A percentile compares a stretch with the other conserved stretches of the same genome.
Evolutionary conservation across 192 early-diverging fungal species (phyloP).

Genomic region (Umbelopsis sp.): DNA sequence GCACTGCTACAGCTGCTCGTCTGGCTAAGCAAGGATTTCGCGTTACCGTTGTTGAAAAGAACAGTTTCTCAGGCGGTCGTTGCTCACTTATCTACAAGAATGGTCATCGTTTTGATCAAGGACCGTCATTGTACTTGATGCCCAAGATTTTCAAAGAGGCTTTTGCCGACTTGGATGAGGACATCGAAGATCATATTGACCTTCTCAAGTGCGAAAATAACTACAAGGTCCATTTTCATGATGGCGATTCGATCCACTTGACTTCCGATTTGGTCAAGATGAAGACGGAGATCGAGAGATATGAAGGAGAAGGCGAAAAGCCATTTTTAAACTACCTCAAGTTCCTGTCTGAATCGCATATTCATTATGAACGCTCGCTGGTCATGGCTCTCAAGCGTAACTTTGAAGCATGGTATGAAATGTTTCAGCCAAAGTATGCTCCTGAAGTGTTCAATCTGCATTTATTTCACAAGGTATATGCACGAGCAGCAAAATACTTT

Average conservation of each 20-base stretch:
- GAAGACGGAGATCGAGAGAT: slow-evolving; percentile 52
- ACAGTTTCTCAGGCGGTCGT: slow-evolving; percentile 52
- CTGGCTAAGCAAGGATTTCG: slow-evolving; percentile 45
- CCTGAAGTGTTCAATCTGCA: slow-evolving; percentile 46
- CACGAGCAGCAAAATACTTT: slow-evolving; percentile 47
- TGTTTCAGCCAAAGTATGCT: slow-evolving; percentile 44
- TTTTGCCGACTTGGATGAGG: slow-evolving; percentile 51
- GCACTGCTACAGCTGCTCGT: slow-evolving; percentile 54
- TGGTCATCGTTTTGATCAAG: slow-evolving; percentile 62
- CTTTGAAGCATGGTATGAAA: slow-evolving; percentile 48
- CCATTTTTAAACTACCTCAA: slow-evolving; percentile 40
- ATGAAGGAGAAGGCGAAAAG: slow-evolving; percentile 41
- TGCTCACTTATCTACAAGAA: slow-evolving; percentile 53
- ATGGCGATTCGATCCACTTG: slow-evolving; percentile 49
- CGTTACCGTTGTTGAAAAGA: slow-evolving; percentile 55
- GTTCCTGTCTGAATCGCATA: slow-evolving; percentile 49
- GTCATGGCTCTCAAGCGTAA: slow-evolving; percentile 49
- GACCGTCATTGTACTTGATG: slow-evolving; percentile 62
- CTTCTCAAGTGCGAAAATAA: slow-evolving; percentile 52
- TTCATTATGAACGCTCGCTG: slow-evolving; percentile 53
- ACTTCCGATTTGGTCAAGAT: slow-evolving; percentile 53
- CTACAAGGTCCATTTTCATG: slow-evolving; percentile 57
- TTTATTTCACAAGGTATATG: slow-evolving; percentile 45
- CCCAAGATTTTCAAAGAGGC: slow-evolving; percentile 51
- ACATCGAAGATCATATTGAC: slow-evolving; percentile 48